These are phyloP conservation scores for Botrytis fragariae DNA, from an alignment of 2,329 filamentous ascomycete genomes.

Conservation along the genomic window DNA sequence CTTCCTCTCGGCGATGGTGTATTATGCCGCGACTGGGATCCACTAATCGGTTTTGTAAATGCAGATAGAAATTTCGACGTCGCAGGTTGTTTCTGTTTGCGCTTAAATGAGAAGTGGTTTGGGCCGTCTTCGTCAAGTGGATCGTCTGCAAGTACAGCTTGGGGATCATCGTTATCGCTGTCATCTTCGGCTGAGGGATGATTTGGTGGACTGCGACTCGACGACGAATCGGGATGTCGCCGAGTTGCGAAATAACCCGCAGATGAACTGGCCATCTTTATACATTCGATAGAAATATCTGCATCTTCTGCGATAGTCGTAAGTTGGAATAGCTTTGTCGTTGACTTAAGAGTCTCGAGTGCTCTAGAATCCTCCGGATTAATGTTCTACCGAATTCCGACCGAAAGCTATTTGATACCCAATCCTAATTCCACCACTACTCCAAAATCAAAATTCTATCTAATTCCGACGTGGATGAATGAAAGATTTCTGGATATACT, in stretches of 20 bases:
- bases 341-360: neutral
- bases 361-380: constrained; percentile 12
- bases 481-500: neutral
- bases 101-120: constrained; percentile 67
- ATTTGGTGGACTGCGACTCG: constrained; percentile 30
- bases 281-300: constrained; percentile 24
- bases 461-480: neutral
- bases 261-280: constrained; percentile 38
- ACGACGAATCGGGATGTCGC: constrained; percentile 30
- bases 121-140: constrained; percentile 50
- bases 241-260: constrained; percentile 28
- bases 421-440: neutral
- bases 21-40: constrained; percentile 27
- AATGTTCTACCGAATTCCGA: constrained; percentile 8
- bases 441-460: neutral
- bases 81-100: constrained; percentile 52
- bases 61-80: constrained; percentile 33
- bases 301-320: constrained; percentile 18
- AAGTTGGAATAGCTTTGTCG: neutral
- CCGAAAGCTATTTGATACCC: neutral
- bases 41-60: constrained; percentile 27
- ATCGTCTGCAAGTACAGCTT: constrained; percentile 52
- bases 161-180: constrained; percentile 42
- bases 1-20: constrained; percentile 32
- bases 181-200: constrained; percentile 39